Conservation (phyloP, 2,329 filamentous ascomycete genomes). For the Fonsecaea monophora region DNA sequence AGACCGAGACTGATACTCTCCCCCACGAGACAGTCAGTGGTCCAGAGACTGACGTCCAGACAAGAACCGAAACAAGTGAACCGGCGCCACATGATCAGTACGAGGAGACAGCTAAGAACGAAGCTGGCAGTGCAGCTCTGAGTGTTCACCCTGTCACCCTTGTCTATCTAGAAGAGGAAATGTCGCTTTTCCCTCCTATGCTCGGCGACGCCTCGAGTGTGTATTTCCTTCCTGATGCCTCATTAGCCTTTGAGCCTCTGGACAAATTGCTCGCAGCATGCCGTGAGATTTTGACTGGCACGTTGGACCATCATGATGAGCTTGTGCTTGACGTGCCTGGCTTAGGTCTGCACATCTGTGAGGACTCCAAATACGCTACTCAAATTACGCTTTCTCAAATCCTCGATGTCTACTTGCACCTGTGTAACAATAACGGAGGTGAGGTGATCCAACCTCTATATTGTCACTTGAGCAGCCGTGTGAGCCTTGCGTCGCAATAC, state of each 20-base stretch:
- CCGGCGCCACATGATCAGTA: slow-evolving; percentile 9
- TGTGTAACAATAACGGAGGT: slow-evolving; percentile 66
- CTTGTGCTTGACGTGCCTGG: slow-evolving; percentile 62
- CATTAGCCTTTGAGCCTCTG: slow-evolving; percentile 60
- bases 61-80: not conserved
- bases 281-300: slow-evolving; percentile 59
- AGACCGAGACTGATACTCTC: not conserved
- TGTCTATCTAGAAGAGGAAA: slow-evolving; percentile 62
- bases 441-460: slow-evolving; percentile 63
- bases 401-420: slow-evolving; percentile 63
- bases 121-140: not conserved
- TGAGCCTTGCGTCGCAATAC: slow-evolving; percentile 61
- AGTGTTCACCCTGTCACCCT: slow-evolving; percentile 58
- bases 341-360: slow-evolving; percentile 63
- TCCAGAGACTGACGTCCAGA: not conserved
- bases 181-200: slow-evolving; percentile 64
- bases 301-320: slow-evolving; percentile 64
- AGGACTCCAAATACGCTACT: slow-evolving; percentile 60
- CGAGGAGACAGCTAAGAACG: slow-evolving; percentile 5
- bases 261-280: slow-evolving; percentile 63
- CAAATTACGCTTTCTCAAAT: slow-evolving; percentile 63
- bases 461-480: slow-evolving; percentile 61
- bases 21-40: not conserved
- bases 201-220: slow-evolving; percentile 59
- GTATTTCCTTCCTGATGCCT: slow-evolving; percentile 64